Percentiles rank a stretch among this genome's conserved stretches.
phyloP scores from a whole-genome alignment of 2,329 filamentous ascomycete species.

The Aspergillus hiratsukae region DNA sequence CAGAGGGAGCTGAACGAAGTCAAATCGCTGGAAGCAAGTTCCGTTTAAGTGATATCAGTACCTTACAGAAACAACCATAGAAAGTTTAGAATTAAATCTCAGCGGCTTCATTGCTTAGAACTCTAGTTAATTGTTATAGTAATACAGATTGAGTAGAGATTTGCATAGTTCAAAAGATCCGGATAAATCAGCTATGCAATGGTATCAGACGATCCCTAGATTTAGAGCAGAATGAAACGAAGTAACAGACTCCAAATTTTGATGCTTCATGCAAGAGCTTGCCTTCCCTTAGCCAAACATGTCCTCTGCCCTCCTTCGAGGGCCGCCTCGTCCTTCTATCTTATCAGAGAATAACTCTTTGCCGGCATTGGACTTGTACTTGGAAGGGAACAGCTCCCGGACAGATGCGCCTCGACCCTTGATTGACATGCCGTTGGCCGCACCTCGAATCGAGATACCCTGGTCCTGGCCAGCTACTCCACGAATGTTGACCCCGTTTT shows the following conservation, averaged over 20 bases:
- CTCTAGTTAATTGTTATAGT: not conserved
- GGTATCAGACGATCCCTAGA: not conserved
- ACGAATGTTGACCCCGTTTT: slow-evolving; percentile 54
- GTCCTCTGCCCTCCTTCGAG: slow-evolving; percentile 67
- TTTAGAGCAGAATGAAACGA: not conserved
- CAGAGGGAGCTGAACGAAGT: not conserved
- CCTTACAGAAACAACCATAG: not conserved
- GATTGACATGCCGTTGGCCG: slow-evolving; percentile 57
- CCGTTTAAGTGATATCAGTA: not conserved
- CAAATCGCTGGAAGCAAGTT: not conserved
- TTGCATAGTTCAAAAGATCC: not conserved
- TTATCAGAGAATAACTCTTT: slow-evolving; percentile 67
- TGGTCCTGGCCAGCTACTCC: slow-evolving; percentile 48
- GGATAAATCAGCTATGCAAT: not conserved
- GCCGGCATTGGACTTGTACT: slow-evolving; percentile 53
- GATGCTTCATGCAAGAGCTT: not conserved
- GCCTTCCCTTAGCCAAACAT: slow-evolving; percentile 57
- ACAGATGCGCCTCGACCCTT: slow-evolving; percentile 64
- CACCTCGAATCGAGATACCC: slow-evolving; percentile 37
- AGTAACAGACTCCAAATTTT: not conserved
- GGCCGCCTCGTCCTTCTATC: slow-evolving; percentile 53
- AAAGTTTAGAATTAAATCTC: not conserved
- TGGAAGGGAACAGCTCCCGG: slow-evolving; percentile 67
- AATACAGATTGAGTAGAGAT: not conserved
- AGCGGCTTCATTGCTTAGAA: not conserved